These are phyloP conservation scores for Aspergillus pseudoterreus DNA, from an alignment of 2,329 filamentous ascomycete species.

Conservation along the genomic window DNA sequence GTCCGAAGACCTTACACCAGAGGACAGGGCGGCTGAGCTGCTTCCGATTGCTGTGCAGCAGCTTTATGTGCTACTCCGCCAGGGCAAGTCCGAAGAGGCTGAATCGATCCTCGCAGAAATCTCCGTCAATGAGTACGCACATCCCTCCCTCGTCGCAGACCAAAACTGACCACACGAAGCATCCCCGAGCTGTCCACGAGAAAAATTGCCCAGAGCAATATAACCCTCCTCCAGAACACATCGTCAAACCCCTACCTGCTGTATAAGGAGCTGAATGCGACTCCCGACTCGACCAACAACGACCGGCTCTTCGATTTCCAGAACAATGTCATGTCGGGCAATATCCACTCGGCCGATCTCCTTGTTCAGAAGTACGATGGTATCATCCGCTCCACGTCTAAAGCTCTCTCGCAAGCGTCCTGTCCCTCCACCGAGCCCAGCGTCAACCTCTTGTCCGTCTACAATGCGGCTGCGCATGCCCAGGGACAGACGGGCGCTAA, in stretches of 20 bases:
- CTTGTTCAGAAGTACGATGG: slow-evolving; percentile 58
- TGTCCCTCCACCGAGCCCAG: slow-evolving; percentile 49
- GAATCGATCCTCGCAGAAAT: slow-evolving; percentile 50
- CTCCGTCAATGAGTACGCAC: slow-evolving; percentile 47
- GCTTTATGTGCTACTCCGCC: slow-evolving; percentile 54
- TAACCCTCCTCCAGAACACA: slow-evolving; percentile 45
- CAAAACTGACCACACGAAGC: slow-evolving; percentile 28
- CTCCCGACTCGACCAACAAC: slow-evolving; percentile 43
- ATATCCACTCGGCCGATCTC: slow-evolving; percentile 56
- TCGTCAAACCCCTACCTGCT: slow-evolving; percentile 55
- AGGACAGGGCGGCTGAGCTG: slow-evolving; percentile 58
- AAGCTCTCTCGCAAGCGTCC: slow-evolving; percentile 46
- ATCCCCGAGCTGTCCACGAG: slow-evolving; percentile 57
- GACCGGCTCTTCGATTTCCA: slow-evolving; percentile 60
- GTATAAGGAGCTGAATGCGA: slow-evolving; percentile 54
- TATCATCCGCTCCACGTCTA: slow-evolving; percentile 53
- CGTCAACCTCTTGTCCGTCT: slow-evolving; percentile 56
- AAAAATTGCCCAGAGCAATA: slow-evolving; percentile 59
- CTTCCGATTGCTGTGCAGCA: slow-evolving; percentile 60
- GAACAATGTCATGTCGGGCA: slow-evolving; percentile 50
- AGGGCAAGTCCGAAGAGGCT: slow-evolving; percentile 56
- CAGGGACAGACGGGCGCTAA: slow-evolving; percentile 57
- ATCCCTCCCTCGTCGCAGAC: background rate
- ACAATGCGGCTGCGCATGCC: slow-evolving; percentile 72
- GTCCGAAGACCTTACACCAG: slow-evolving; percentile 56